phyloP scores from a whole-genome alignment of 75 land plant genomes.

The Chamaecyparis obtusa region DNA sequence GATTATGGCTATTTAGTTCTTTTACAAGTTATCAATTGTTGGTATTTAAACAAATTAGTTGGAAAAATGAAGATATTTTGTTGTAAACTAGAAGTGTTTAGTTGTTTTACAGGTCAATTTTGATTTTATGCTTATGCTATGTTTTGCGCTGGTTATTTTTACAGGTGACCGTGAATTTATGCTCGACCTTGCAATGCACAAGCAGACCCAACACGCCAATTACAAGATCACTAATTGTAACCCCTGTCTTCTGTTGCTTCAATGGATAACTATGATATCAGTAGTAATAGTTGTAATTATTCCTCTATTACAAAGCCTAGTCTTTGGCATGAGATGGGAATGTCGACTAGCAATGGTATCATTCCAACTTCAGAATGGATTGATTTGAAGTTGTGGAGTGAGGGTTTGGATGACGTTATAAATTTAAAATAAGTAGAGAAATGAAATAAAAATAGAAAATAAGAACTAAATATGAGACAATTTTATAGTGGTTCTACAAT shows the following conservation, averaged over 20 bases:
- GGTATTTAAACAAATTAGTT: too few relatives aligned
- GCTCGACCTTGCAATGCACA: slow-evolving; percentile 60
- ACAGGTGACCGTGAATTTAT: slow-evolving; percentile 64
- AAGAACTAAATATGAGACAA: too few relatives aligned
- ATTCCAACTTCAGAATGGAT: neutral
- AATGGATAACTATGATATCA: neutral
- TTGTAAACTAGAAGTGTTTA: too few relatives aligned
- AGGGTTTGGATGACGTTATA: neutral
- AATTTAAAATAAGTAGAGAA: too few relatives aligned
- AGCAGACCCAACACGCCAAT: neutral
- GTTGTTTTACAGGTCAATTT: too few relatives aligned
- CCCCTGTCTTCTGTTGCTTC: neutral
- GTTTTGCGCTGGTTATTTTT: neutral
- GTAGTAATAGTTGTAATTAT: neutral
- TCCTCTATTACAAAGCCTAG: neutral
- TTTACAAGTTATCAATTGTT: too few relatives aligned
- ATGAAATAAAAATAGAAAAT: too few relatives aligned
- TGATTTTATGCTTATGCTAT: neutral
- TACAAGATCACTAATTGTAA: neutral
- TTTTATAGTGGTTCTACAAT: too few relatives aligned
- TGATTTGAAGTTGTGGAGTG: neutral
- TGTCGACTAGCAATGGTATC: neutral
- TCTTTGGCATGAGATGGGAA: neutral
- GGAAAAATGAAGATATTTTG: too few relatives aligned
- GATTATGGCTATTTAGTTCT: too few relatives aligned